A percentile compares a stretch with the other conserved stretches of the same genome.
These are phyloP conservation scores for Boletus rubropictus DNA, from an alignment of 768 basidiomycete species.

Conservation along the genomic window DNA sequence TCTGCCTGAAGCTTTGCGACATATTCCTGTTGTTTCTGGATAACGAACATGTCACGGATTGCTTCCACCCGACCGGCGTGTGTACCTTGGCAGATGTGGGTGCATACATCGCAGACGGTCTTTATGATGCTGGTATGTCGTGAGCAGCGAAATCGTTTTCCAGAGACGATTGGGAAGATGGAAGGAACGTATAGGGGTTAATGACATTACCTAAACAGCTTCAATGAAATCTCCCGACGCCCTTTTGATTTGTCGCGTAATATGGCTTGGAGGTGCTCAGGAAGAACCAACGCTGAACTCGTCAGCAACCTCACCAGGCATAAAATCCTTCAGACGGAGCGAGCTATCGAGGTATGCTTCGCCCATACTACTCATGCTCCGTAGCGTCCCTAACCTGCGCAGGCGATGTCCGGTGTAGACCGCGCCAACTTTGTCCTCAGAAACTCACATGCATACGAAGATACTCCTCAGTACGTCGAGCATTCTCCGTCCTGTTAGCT, in stretches of 20 bases:
- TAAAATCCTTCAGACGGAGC: slow-evolving; percentile 52
- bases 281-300: slow-evolving; percentile 65
- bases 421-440: slow-evolving; percentile 60
- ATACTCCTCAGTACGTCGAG: slow-evolving; percentile 63
- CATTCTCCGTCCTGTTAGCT: slow-evolving; percentile 3
- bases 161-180: background rate
- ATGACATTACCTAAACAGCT: slow-evolving; percentile 10
- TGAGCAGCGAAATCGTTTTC: too few relatives aligned
- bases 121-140: background rate
- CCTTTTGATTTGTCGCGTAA: background rate
- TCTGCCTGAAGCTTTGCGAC: slow-evolving; percentile 44
- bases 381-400: background rate
- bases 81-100: slow-evolving; percentile 28
- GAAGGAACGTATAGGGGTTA: slow-evolving; percentile 2
- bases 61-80: background rate
- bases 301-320: slow-evolving; percentile 56
- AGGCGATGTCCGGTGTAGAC: slow-evolving; percentile 71
- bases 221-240: too few relatives aligned
- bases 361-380: background rate
- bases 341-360: slow-evolving; percentile 48
- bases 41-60: background rate
- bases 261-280: slow-evolving; percentile 84
- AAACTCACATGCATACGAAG: slow-evolving; percentile 57
- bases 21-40: slow-evolving; percentile 49
- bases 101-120: slow-evolving; percentile 23